Base-by-base conservation (phyloP, 2,329 filamentous ascomycete genomes). In the Colletotrichum simmondsii region DNA sequence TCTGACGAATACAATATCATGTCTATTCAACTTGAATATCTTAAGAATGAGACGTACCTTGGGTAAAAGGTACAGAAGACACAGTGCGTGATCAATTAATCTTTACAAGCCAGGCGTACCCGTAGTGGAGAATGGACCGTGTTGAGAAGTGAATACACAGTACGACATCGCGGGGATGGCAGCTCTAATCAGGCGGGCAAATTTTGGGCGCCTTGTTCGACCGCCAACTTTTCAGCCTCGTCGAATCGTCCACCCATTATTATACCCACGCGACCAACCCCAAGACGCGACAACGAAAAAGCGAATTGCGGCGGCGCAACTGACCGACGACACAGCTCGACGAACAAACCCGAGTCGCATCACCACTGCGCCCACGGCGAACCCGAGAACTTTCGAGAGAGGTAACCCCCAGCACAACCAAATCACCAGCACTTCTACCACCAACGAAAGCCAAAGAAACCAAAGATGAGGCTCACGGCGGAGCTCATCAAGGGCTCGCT, bases 401-500 rank as follows among this genome's bases (percentile, higher is more conserved):
- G 58, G 61, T 65, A 73, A 54, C 58, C 54, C 72, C 73, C 59
- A 65, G 59, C 65, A 65, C 42, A 37, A 64, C 70, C 71, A 65
- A 58, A 68, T 75, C 68, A 75, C 56, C 74, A 32, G 5, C 37
- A 16, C 5, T 42, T 16, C 42, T 19, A 42, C 72, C 72, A 66
- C 11, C 69, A 76, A 68, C 46, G 56, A n/a, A 62, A 75, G 71
- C 53, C 49, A 53, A n/a, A 64, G 64, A 68, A 42, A 19, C 37
- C 78, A 83, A 86, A 81, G 77, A 98, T 99, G 97, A 93, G 96
- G 89, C 92, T 99, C 86, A 98, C 96, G 75, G 92, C 94, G 78
- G 97, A 98, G 84, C 92, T 98, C 80, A 97, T 99, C 86, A 91
- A 95, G 85, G 92, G 91, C 84, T 98, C 97, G 82, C 93, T 98